phyloP scores from a whole-genome alignment of 345 rosid species.

The Psidium friedrichsthalianum region DNA sequence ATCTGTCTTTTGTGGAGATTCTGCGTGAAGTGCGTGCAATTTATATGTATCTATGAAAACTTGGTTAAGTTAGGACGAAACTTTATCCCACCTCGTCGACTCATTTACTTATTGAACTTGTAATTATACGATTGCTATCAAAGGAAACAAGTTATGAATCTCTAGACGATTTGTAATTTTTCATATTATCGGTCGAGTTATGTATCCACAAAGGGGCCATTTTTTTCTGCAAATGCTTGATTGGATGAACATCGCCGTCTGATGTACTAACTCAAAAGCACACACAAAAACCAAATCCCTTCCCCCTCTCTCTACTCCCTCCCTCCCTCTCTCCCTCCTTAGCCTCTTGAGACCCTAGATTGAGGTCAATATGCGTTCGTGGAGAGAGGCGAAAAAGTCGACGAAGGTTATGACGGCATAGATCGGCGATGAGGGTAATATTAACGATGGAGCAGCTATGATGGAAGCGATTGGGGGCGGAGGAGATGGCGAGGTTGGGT shows the following conservation, averaged over 20 bases:
- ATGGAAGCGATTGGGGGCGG: not conserved
- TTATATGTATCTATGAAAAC: no score
- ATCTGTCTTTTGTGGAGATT: not conserved
- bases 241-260: not conserved
- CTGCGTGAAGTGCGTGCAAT: no score
- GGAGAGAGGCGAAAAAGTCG: no score
- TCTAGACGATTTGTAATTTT: not conserved
- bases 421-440: not conserved
- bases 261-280: not conserved
- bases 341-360: no score
- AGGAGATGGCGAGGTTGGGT: not conserved
- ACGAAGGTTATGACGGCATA: no score
- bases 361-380: no score
- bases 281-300: not conserved
- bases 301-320: no score
- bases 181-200: not conserved
- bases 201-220: not conserved
- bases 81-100: not conserved
- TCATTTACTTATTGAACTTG: not conserved
- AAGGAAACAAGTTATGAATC: not conserved
- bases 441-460: not conserved
- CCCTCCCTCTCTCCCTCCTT: no score
- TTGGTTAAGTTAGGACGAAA: no score
- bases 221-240: not conserved
- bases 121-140: not conserved